These are phyloP conservation scores for Fraxinus quadrangulata DNA, from an alignment of 257 asterid species.

Conservation along the genomic window DNA sequence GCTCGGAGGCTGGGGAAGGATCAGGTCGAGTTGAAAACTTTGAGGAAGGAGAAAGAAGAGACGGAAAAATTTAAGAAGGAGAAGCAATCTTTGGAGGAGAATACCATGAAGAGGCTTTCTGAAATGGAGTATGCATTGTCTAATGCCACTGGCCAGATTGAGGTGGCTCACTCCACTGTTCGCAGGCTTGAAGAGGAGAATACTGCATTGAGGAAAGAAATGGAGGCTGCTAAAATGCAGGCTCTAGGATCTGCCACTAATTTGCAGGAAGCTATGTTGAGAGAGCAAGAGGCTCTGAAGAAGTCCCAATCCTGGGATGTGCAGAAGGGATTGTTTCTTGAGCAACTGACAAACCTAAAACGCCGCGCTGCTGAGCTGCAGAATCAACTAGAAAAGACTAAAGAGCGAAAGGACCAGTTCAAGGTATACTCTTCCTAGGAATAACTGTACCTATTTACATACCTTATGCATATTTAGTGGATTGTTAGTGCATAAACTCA, in stretches of 20 bases:
- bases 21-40: conserved; percentile 57
- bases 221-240: conserved; percentile 47
- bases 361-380: conserved; percentile 30
- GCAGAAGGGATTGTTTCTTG: conserved; percentile 44
- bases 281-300: conserved; percentile 60
- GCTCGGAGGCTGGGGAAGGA: conserved; percentile 65
- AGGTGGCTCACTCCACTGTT: conserved; percentile 39
- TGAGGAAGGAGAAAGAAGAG: conserved; percentile 75
- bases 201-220: conserved; percentile 35
- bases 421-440: conserved; percentile 49
- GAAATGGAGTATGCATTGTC: conserved; percentile 69
- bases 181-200: conserved; percentile 53
- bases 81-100: conserved; percentile 60
- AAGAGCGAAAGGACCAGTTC: conserved; percentile 46
- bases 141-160: conserved; percentile 49
- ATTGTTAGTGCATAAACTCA: conserved; percentile 1
- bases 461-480: neutral
- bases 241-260: conserved; percentile 31
- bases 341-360: conserved; percentile 42
- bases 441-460: neutral
- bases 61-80: conserved; percentile 55
- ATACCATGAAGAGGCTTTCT: conserved; percentile 47
- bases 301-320: conserved; percentile 43
- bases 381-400: conserved; percentile 43
- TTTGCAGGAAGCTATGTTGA: conserved; percentile 44